Base-by-base conservation (phyloP, 2,329 filamentous ascomycete genomes). In the Penicillium sp. region DNA sequence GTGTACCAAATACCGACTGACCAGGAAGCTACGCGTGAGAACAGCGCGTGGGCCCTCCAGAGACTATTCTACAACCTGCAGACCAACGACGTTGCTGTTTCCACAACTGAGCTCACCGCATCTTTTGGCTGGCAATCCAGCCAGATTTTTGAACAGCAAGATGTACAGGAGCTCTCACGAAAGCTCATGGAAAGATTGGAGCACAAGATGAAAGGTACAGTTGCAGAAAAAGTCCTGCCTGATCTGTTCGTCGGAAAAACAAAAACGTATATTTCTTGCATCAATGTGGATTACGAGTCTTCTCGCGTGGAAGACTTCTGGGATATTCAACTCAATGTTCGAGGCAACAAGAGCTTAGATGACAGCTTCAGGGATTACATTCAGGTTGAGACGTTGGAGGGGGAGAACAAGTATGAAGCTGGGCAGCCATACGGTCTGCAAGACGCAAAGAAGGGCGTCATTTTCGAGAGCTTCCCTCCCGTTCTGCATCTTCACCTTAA, bases 121-220 rank as follows among this genome's bases (percentile, higher is more conserved):
- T 97, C 93, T 0, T 98, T 98, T 67, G 93, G 93, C 22, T 98
- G 93, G 93, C 91, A 98, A 63, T 95, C 91, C 2, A 82, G 89
- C 57, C 91, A 98, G 65, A 95, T 97, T 46, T 98, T 98, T 61
- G 91, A 97, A 71, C 93, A 98, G 67, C 93, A 98, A 69, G 93
- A 98, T 70, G 93, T 98, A 8, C 93, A 98, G 68, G 93, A 98
- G 68, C 76, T 98, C 31, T 97, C 90, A 31, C 82, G 94, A 50
- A 95, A 97, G 68, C 77, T 98, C 55, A 98, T 98, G 87, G 93
- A 98, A 70, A 84, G 88, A 52, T 84, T 98, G 72, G 94, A 98
- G 66, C 87, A 93, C 64, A 91, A 87, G 67, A 98, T 98, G 94
- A 98, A 98, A 71, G 91, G 88, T 40, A 97, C 93, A 2, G 82